phyloP scores from a whole-genome alignment of 129 eudicot genomes.

The Tanacetum coccineum region DNA sequence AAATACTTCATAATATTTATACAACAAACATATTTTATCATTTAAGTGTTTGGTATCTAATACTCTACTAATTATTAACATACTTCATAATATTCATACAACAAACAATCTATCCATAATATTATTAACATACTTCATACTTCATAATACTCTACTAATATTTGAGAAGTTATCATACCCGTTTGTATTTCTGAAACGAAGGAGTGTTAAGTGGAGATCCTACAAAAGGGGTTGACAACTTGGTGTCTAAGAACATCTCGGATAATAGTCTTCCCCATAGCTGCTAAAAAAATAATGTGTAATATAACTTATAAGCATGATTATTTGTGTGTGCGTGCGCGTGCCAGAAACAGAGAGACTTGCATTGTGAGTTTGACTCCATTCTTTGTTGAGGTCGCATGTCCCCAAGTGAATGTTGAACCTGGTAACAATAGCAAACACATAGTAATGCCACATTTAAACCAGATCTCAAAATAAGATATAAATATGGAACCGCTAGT shows the following conservation, averaged over 20 bases:
- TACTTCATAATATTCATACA: too few relatives aligned
- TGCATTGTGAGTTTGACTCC: conserved; percentile 99
- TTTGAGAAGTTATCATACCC: conserved; percentile 39
- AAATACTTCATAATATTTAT: too few relatives aligned
- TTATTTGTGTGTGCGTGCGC: conserved; percentile 3
- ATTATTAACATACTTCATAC: too few relatives aligned
- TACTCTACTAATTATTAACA: too few relatives aligned
- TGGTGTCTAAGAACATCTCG: conserved; percentile 91
- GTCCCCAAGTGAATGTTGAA: conserved; percentile 95
- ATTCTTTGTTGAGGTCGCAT: conserved; percentile 99
- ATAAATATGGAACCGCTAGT: not conserved
- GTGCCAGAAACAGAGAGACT: conserved; percentile 47
- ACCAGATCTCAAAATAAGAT: not conserved
- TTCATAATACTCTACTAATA: too few relatives aligned
- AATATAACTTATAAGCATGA: too few relatives aligned
- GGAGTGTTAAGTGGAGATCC: conserved; percentile 98
- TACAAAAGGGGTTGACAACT: conserved; percentile 84
- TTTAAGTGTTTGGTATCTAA: too few relatives aligned
- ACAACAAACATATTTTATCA: too few relatives aligned
- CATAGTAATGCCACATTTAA: conserved; percentile 21
- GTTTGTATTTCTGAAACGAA: conserved; percentile 94
- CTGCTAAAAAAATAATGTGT: conserved; percentile 33
- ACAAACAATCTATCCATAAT: too few relatives aligned
- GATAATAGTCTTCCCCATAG: conserved; percentile 98
- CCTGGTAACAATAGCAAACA: conserved; percentile 42